A percentile compares a stretch with the other conserved stretches of the same genome.
Evolutionary conservation across 495 filamentous ascomycete species (phyloP).

Genomic region (Lasiosphaeris hirsuta): DNA sequence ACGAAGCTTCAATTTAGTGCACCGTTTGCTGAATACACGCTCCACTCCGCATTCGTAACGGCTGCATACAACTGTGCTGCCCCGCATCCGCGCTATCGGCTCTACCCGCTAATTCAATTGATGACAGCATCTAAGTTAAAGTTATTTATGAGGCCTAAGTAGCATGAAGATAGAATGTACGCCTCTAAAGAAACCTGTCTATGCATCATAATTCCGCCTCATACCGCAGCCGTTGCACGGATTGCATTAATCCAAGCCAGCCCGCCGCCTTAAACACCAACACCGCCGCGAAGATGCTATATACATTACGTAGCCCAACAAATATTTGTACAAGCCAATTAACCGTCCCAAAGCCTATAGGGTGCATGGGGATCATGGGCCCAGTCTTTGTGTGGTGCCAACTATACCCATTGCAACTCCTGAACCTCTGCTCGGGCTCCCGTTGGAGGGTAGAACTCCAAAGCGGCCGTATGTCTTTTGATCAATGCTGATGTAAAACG

Average conservation of each 20-base stretch:
- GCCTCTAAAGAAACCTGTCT: too few species aligned
- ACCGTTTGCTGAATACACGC: conserved; percentile 7
- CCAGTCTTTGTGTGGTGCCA: conserved; percentile 62
- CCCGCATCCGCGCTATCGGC: background rate
- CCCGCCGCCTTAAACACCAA: background rate
- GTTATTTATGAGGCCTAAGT: background rate
- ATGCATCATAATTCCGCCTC: too few species aligned
- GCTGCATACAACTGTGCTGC: background rate
- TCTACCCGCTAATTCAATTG: too few species aligned
- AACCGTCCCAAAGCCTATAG: background rate
- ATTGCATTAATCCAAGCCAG: too few species aligned
- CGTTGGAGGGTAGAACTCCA: conserved; percentile 68
- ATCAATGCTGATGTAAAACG: conserved; percentile 87
- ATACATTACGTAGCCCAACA: background rate
- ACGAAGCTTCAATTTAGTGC: background rate
- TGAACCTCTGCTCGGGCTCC: conserved; percentile 25
- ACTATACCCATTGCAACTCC: conserved; percentile 51
- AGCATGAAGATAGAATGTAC: too few species aligned
- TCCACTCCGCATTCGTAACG: too few species aligned
- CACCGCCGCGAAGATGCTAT: conserved; percentile 1
- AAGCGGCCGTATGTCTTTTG: conserved; percentile 97
- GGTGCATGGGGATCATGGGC: conserved; percentile 39
- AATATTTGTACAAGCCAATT: conserved; percentile 1
- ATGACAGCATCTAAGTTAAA: background rate
- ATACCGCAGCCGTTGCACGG: too few species aligned